A percentile compares a stretch with the other conserved stretches of the same genome.
These are phyloP conservation scores for Taphrina flavorubra DNA, from an alignment of 1,139 yeast genomes.

Conservation along the genomic window DNA sequence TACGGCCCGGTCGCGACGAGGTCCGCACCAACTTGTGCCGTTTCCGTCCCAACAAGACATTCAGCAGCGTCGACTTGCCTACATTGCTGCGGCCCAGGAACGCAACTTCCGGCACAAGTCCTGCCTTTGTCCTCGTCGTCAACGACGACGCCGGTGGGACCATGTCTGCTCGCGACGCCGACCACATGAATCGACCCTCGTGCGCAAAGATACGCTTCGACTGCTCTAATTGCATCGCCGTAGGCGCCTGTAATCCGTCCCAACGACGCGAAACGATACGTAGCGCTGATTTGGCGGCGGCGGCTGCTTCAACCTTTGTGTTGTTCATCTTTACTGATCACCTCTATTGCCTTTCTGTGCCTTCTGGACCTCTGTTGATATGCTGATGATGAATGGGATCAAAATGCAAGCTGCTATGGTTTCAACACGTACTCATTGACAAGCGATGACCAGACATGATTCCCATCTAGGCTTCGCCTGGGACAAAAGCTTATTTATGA, in stretches of 20 bases:
- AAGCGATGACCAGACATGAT: too few species aligned
- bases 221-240: background rate
- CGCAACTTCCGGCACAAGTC: constrained; percentile 29
- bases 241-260: constrained; percentile 22
- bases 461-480: too few species aligned
- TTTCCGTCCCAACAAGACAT: constrained; percentile 21
- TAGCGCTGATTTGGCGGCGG: background rate
- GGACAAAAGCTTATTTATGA: too few species aligned
- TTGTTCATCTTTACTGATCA: background rate
- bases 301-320: background rate
- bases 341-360: too few species aligned
- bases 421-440: too few species aligned
- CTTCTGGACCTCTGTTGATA: too few species aligned
- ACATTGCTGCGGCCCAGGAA: constrained; percentile 38
- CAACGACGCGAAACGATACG: constrained; percentile 20
- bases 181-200: constrained; percentile 22
- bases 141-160: background rate
- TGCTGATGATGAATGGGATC: too few species aligned
- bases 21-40: constrained; percentile 26
- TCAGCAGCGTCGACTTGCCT: constrained; percentile 34
- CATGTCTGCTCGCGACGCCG: background rate
- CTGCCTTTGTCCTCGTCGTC: too few species aligned
- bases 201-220: constrained; percentile 15
- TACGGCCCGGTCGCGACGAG: constrained; percentile 35
- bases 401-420: too few species aligned